Conservation (phyloP, 495 filamentous ascomycete species). For the Aspergillus hancockii region DNA sequence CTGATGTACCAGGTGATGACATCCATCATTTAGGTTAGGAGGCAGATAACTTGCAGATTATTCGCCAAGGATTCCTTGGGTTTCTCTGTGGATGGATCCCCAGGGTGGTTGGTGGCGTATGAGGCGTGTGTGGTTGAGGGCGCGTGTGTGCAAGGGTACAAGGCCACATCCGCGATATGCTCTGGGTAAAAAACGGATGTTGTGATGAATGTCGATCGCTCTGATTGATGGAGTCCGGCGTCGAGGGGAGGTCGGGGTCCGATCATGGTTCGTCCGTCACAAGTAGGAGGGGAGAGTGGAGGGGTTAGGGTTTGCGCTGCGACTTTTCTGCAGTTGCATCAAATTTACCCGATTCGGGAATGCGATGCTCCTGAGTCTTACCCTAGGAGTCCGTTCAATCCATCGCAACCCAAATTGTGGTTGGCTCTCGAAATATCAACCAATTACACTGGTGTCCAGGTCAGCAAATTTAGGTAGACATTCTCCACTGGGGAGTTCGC, state of each 20-base stretch:
- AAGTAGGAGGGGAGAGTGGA: not conserved
- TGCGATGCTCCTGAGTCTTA: not conserved
- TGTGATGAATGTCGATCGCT: conserved; percentile 7
- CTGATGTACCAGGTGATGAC: not conserved
- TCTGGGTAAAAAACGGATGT: not conserved
- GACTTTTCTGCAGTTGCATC: conserved; percentile 1
- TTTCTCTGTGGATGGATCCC: conserved; percentile 12
- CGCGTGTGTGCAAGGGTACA: conserved; percentile 9
- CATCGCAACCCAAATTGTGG: not conserved
- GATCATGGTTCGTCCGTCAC: conserved; percentile 18
- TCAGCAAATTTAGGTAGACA: not conserved
- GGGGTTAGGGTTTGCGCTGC: conserved; percentile 7
- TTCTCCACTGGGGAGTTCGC: not conserved
- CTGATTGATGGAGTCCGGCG: conserved; percentile 6
- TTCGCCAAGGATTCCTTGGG: not conserved
- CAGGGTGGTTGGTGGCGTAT: conserved; percentile 16
- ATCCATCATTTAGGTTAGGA: not conserved
- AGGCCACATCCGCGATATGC: conserved; percentile 8
- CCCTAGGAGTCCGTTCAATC: no score
- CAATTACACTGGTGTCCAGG: not conserved
- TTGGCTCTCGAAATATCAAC: conserved; percentile 2
- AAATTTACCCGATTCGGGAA: conserved; percentile 1
- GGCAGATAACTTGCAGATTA: not conserved
- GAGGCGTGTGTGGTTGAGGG: not conserved
- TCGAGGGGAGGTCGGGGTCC: not conserved